Evolutionary conservation across 257 asterid species (phyloP), one percentile per base, ranked within the genome.

Genomic region (Solanum bulbocastanum): DNA sequence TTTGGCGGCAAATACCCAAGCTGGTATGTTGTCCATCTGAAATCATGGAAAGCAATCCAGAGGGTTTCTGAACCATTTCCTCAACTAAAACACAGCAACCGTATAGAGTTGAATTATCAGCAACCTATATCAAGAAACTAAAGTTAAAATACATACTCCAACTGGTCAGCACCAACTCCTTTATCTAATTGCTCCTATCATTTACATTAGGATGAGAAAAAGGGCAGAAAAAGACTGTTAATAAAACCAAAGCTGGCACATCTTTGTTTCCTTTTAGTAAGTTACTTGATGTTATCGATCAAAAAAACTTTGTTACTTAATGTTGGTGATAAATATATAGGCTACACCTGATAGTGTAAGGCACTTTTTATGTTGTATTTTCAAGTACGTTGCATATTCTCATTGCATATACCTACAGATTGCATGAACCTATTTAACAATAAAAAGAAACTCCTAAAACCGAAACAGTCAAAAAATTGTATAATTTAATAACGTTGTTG

Each of bases 1-100:
- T 92, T 92, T 92, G 93, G 83, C 98, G 98, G 90, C 96, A 92
- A 90, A 91, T 90, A 87, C 94, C 93, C 40, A 93, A 87, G 87
- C 86, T 83, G 86, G 83, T 74, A 49, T 98, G 93, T 74, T 92
- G 94, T 65, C 91, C 95, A 78, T 95, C 98, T 86, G 96, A 92
- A 90, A 94, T 88, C 91, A 94, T 92, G 83, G 99, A 94, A 87
- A 97, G 94, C 95, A 97, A 92, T 75, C 97, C 95, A 20, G 99
- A 96, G 20, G 97, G 98, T 93, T 95, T 94, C 87, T 96, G 99
- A 72, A 97, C 90, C 91, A 95, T 88, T 93, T 97, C 99, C 85
- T 97, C 99, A 84, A 94, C 99, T 91, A 97, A 93, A 89, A 97
- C 96, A 87, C 99, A 97, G 94, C 99, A 97, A 88, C 99, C 99